A percentile compares a stretch with the other conserved stretches of the same genome.
Evolutionary conservation across 2,329 filamentous ascomycete genomes (phyloP).

Genomic region (Fusarium sp.): DNA sequence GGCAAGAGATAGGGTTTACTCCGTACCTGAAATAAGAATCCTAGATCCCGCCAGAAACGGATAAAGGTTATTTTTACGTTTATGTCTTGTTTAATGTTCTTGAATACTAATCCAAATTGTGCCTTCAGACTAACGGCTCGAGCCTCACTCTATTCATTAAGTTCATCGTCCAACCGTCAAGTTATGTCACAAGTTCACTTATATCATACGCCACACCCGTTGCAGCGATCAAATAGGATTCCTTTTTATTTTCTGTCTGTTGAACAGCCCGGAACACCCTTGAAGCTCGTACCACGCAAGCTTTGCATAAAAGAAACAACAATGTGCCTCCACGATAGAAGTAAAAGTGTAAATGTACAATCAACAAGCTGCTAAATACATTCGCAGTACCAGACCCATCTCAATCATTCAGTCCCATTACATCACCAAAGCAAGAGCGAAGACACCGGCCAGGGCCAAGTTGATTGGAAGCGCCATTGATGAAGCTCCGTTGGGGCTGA

Average conservation of each 20-base stretch:
- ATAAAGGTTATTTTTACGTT: too few species aligned
- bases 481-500: constrained; percentile 35
- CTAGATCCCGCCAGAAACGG: too few species aligned
- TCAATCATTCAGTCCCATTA: constrained; percentile 5
- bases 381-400: neutral
- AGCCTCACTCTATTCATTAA: constrained; percentile 1
- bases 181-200: neutral
- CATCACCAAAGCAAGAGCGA: constrained; percentile 31
- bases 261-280: constrained; percentile 15
- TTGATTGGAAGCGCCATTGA: constrained; percentile 28
- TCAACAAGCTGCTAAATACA: constrained; percentile 13
- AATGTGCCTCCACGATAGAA: constrained; percentile 12
- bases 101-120: too few species aligned
- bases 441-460: constrained; percentile 30
- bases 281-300: constrained; percentile 19
- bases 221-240: neutral
- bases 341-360: constrained; percentile 21
- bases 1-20: too few species aligned
- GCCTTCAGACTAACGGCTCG: neutral
- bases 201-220: neutral
- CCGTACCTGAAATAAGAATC: too few species aligned
- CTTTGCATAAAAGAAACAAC: constrained; percentile 15
- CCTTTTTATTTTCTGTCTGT: constrained; percentile 28
- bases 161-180: neutral
- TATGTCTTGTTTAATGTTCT: too few species aligned